Conservation (phyloP, 768 basidiomycete species). For the Pisolithus marmoratus region DNA sequence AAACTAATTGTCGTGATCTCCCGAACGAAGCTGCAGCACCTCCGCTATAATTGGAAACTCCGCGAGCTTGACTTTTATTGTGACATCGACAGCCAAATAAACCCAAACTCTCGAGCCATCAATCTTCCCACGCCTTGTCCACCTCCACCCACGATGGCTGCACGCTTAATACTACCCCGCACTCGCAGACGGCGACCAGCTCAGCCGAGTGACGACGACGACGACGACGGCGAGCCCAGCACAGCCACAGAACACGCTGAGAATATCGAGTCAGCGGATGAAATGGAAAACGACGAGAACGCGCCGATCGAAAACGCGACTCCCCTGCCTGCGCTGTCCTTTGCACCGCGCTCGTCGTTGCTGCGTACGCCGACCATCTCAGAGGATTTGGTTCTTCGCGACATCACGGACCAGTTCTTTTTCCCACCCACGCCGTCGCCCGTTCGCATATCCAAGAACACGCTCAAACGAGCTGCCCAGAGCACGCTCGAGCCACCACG, state of each 20-base stretch:
- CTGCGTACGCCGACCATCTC: conserved; percentile 18
- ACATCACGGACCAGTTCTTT: conserved; percentile 31
- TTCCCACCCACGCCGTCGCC: conserved; percentile 29
- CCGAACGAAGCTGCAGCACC: too few relatives aligned
- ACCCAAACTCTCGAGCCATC: too few relatives aligned
- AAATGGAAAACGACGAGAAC: conserved; percentile 13
- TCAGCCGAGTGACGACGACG: conserved; percentile 4
- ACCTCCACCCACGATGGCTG: neutral
- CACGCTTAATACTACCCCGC: conserved; percentile 6
- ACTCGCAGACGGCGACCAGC: conserved; percentile 14
- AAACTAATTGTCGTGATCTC: too few relatives aligned
- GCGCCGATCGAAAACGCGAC: conserved; percentile 9
- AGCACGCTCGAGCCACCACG: conserved; percentile 21
- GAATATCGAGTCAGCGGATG: neutral
- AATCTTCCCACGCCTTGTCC: conserved; percentile 18
- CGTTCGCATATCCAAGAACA: conserved; percentile 16
- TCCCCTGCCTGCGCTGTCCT: neutral
- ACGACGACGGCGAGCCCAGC: neutral
- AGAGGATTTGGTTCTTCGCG: conserved; percentile 21
- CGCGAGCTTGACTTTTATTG: too few relatives aligned
- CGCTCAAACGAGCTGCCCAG: conserved; percentile 9
- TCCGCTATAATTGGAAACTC: too few relatives aligned
- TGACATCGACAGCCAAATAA: too few relatives aligned
- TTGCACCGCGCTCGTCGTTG: conserved; percentile 12
- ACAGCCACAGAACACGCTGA: neutral